Percentiles rank a stretch among this genome's conserved stretches.
Evolutionary conservation across 2,329 filamentous ascomycete species (phyloP).

Genomic region (Scopulariopsis brevicaulis): DNA sequence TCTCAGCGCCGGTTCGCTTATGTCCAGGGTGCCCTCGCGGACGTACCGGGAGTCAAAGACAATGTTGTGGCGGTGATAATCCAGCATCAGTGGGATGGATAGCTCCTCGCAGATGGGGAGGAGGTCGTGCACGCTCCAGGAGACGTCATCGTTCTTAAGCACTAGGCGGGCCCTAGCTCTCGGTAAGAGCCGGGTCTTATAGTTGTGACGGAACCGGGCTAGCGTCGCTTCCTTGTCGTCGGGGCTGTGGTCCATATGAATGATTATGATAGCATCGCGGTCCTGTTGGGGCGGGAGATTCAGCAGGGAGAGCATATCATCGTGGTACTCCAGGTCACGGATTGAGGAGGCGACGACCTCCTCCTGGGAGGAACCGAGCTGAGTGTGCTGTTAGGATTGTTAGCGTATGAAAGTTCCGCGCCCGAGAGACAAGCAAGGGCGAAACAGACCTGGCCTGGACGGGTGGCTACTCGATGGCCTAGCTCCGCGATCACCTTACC

Average conservation of each 20-base stretch:
- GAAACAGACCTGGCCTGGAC: constrained; percentile 69
- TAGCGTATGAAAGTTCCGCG: no score
- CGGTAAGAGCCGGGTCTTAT: constrained; percentile 46
- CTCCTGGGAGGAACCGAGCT: constrained; percentile 71
- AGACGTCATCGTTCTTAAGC: constrained; percentile 88
- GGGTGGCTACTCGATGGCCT: constrained; percentile 77
- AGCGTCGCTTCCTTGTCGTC: constrained; percentile 76
- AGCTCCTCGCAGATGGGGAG: constrained; percentile 84
- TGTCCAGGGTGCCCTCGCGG: constrained; percentile 76
- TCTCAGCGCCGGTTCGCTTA: constrained; percentile 49
- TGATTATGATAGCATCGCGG: constrained; percentile 82
- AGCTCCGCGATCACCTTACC: constrained; percentile 67
- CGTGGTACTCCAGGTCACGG: constrained; percentile 78
- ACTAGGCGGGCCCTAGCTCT: constrained; percentile 72
- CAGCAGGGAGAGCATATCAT: constrained; percentile 70
- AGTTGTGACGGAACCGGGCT: constrained; percentile 67
- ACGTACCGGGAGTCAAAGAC: constrained; percentile 63
- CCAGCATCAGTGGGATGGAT: constrained; percentile 82
- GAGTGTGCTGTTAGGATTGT: constrained; percentile 36
- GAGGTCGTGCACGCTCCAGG: constrained; percentile 82
- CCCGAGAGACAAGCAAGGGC: no score
- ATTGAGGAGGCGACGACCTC: constrained; percentile 68
- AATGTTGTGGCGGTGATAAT: constrained; percentile 95
- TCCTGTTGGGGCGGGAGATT: constrained; percentile 67
- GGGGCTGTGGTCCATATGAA: constrained; percentile 90